phyloP scores from a whole-genome alignment of 1,139 yeast genomes.

The Suhomyces taliae region DNA sequence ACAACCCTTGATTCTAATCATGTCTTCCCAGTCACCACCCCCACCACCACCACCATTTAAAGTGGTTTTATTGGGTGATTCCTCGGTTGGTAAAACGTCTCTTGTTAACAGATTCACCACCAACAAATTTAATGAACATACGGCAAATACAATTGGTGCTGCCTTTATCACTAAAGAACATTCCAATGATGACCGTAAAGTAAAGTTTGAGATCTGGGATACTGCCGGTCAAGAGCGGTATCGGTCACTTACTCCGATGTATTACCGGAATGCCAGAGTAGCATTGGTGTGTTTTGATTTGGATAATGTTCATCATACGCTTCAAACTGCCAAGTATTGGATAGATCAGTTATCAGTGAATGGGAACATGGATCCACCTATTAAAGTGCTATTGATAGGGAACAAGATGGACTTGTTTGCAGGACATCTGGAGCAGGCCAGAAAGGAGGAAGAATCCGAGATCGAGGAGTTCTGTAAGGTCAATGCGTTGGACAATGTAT shows the following conservation, averaged over 20 bases:
- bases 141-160: conserved; percentile 51
- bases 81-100: conserved; percentile 50
- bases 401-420: conserved; percentile 15
- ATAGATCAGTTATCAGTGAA: conserved; percentile 40
- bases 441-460: not conserved
- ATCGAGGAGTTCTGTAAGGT: conserved; percentile 10
- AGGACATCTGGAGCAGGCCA: not conserved
- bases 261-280: conserved; percentile 43
- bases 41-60: conserved; percentile 35
- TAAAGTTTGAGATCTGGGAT: conserved; percentile 51
- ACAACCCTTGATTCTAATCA: not conserved
- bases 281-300: conserved; percentile 40
- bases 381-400: conserved; percentile 18
- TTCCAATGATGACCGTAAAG: conserved; percentile 25
- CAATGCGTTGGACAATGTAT: conserved; percentile 15
- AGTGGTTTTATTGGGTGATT: conserved; percentile 47
- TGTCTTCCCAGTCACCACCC: not conserved
- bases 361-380: conserved; percentile 19
- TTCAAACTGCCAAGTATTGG: conserved; percentile 46
- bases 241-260: conserved; percentile 50
- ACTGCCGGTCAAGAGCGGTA: conserved; percentile 54
- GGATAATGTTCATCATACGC: conserved; percentile 32
- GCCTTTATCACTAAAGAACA: conserved; percentile 46
- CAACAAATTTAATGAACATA: conserved; percentile 35
- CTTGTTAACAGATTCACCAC: conserved; percentile 45